Conservation (phyloP, 306 rosid genomes). For the Castanea mollissima region DNA sequence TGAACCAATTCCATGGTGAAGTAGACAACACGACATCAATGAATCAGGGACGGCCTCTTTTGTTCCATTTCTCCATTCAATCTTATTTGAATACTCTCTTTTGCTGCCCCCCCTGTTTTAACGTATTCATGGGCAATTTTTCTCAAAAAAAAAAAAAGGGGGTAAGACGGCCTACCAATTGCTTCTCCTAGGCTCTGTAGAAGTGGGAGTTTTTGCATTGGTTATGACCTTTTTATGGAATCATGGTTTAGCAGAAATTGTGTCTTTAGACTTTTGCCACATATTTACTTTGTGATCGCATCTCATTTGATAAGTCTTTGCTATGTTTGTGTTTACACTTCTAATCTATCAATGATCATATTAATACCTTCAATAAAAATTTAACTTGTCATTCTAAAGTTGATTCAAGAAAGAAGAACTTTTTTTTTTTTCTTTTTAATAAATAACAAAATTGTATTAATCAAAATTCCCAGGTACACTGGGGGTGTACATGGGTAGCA, state of each 20-base stretch:
- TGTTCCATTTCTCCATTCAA: neutral
- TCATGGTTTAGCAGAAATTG: neutral
- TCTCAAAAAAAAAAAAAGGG: no score
- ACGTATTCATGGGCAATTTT: neutral
- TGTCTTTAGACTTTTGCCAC: neutral
- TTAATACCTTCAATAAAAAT: neutral
- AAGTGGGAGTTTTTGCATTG: no score
- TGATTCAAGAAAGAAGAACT: no score
- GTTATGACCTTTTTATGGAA: no score
- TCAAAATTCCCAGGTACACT: no score
- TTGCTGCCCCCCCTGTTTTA: neutral
- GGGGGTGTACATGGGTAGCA: no score
- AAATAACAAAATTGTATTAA: no score
- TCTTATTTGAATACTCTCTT: neutral
- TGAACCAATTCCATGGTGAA: neutral
- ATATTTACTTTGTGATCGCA: neutral
- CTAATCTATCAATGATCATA: neutral
- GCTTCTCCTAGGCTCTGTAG: neutral
- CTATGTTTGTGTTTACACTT: neutral
- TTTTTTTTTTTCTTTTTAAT: no score
- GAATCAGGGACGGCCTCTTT: neutral
- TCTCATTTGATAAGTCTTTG: neutral
- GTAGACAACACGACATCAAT: neutral
- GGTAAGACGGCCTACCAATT: neutral
- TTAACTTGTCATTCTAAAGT: neutral